Base-by-base conservation (phyloP, 2,329 filamentous ascomycete genomes). In the Ampelomyces quisqualis region DNA sequence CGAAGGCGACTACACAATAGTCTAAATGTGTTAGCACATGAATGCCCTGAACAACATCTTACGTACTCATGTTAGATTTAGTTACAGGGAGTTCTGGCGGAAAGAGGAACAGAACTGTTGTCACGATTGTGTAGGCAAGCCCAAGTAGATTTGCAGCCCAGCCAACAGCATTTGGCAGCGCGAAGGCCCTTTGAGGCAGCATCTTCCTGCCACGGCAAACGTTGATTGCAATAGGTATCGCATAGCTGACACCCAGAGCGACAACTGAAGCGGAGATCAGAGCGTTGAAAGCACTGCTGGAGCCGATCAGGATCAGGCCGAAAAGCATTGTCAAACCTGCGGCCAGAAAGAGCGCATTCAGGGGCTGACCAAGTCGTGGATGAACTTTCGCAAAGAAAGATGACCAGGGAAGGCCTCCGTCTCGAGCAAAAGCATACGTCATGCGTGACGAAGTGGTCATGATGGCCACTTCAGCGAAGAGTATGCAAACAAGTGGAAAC, bases 51-150 rank as follows among this genome's bases (percentile, higher is more conserved):
- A 20, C n/a, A 4, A 8, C 4, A 22, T 15, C 7, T 10, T 22
- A 69, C 73, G 56, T 70, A 77, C 78, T 90, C 85, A 89, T 89
- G 68, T 79, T 88, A 52, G 70, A 79, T 0, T 76, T 73, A 0
- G 80, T 81, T 2, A 84, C 82, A 0, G 83, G 84, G 3, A 82
- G 58, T 6, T 75, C 76, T 0, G 86, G 85, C 3, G 86, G 86
- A 67, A 89, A 88, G 14, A 88, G 75, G 67, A 89, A 89, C 1
- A 90, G 73, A 1, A 88, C 80, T 0, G 84, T 88, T 0, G 85
- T 89, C n/a, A 89, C 63, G 9, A 80, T 69, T 1, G 84, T 79
- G 67, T 85, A 90, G 0, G 71, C 70, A 32, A 90, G 73, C 4
- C 85, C 84, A 19, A 79, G 44, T 7, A 70, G 17, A 46, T 86